Evolutionary conservation across 139 green algal genomes (phyloP), one percentile per base, ranked within the genome.

Genomic region (Coelastrella sp.): DNA sequence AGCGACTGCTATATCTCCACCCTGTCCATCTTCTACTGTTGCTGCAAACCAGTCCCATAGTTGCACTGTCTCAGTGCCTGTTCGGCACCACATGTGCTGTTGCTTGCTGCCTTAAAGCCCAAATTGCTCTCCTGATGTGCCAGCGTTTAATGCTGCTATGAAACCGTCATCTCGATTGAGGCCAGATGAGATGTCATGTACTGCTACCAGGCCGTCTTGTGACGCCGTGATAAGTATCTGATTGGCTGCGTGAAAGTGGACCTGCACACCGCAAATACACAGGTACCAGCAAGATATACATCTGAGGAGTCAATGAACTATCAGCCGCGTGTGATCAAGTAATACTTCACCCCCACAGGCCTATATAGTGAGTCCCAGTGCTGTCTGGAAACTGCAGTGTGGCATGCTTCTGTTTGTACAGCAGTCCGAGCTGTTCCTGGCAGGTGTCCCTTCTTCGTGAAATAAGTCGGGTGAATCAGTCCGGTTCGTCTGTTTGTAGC

Each of bases 31-130:
- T 71, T 96, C 93, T 19, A 89, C 68, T 79, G 94, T 96, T 3
- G 94, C 94, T 1, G 88, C 89, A 5, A 79, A 22, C 96, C 96
- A 98, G 77, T 98, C 95, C 96, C 96, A 98, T 57, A 97, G 92
- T 90, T 97, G 94, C 77, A 98, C 75, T 3, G 82, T 93, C 84
- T 98, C 96, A 13, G 96, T 97, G 58, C 95, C 93, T 85, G 79
- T 84, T 54, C 82, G 14, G 78, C 93, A 92, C 92, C 96, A 98
- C 84, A 98, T 91, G n/a, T 90, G 91, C 78, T 92, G 89, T 0
- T 54, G 73, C 0, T 83, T 60, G 3, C 10, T n/a, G 3, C 96
- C 96, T 83, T 97, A 98, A 68, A 97, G 90, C 0, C 95, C 96
- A 54, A 98, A 85, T 79, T 94, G 87, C 83, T 95, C 95, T 2